Base-by-base conservation (phyloP, 164 flowering plant genomes). In the Vitis rupestris region DNA sequence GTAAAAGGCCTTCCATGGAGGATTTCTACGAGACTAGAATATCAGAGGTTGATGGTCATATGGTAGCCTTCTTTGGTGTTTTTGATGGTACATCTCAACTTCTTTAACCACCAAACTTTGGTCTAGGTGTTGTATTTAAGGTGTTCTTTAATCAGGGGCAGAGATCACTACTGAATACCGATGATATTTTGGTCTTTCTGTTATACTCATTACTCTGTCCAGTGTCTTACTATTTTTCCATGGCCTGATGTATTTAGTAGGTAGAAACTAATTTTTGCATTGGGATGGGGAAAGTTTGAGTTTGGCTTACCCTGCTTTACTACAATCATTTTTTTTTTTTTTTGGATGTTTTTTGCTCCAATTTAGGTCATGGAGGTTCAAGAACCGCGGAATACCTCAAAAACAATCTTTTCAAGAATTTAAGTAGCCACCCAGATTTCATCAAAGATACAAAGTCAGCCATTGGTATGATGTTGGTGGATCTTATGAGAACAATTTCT, bases 1-100 rank as follows among this genome's bases (percentile, higher is more conserved):
- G 97, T 50, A 91, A 88, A 80, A 79, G 97, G 67, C 48, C 86
- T 56, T 83, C 94, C 27, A 89, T 91, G 97, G 97, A 91, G 78
- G 97, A 91, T 73, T 91, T 75, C 76, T 89, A 75, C 71, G 94
- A 91, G 73, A 84, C 90, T 65, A 81, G 82, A 57, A 82, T 87
- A 72, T 81, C 87, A 6, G 92, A 88, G 70, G 79, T 91, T 63
- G 85, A 89, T 80, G 97, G 97, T 64, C 88, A 91, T 75, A 83
- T 87, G 89, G 91, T 88, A 74, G 92, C 90, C 13, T 86, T 88
- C 59, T 91, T 91, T 76, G 97, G 89, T 63, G 92, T 91, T 75
- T 91, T 77, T 82, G 97, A 91, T 72, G 97, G 97, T 91, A 86
- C 23, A 70, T 50, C 58, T 29, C 58, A n/a, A 27, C 7, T 19